Conservation (phyloP, 2,329 filamentous ascomycete genomes). For the Colletotrichum sp. region DNA sequence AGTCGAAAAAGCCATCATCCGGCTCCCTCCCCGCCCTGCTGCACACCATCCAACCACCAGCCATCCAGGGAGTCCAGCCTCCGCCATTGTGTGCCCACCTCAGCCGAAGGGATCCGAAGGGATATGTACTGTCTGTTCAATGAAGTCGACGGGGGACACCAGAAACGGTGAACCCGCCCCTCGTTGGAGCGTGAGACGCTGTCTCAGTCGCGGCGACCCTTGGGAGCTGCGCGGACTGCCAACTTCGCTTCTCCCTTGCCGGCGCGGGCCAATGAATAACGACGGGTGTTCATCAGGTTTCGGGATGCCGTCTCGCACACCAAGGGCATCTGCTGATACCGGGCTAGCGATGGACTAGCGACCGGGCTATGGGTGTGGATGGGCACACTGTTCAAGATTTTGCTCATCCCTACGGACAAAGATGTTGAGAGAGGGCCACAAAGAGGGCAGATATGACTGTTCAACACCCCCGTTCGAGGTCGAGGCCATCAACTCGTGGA, state of each 20-base stretch:
- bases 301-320: slow-evolving; percentile 2
- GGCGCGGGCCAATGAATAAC: slow-evolving; percentile 6
- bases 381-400: neutral
- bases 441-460: slow-evolving; percentile 1
- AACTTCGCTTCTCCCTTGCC: slow-evolving; percentile 10
- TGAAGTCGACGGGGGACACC: neutral
- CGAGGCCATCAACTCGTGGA: neutral
- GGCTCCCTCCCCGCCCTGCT: neutral
- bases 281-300: neutral
- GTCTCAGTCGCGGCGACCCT: slow-evolving; percentile 3
- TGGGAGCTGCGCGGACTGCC: neutral
- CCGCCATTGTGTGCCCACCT: neutral
- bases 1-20: neutral
- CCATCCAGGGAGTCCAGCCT: slow-evolving; percentile 17
- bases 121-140: neutral
- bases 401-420: slow-evolving; percentile 2
- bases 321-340: slow-evolving; percentile 7
- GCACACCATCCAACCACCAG: neutral
- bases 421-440: neutral
- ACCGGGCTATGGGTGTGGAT: neutral
- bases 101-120: slow-evolving; percentile 6
- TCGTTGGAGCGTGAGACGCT: slow-evolving; percentile 7
- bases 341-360: slow-evolving; percentile 15
- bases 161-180: neutral
- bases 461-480: neutral